phyloP scores from a whole-genome alignment of 805 yeast species.

The Nakazawaea ambrosiae region DNA sequence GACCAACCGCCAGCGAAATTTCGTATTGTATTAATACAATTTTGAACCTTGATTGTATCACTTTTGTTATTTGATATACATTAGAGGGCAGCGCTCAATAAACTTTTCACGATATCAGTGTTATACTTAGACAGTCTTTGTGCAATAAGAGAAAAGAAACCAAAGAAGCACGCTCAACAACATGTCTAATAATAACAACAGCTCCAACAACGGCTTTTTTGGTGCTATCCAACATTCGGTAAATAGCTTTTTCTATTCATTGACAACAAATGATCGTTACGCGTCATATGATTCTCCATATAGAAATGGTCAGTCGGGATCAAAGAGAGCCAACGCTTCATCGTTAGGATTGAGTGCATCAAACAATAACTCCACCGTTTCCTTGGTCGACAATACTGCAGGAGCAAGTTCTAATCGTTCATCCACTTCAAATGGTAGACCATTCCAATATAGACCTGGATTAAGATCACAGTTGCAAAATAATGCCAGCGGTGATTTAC shows the following conservation, averaged over 20 bases:
- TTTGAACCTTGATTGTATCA: no score
- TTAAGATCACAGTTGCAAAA: constrained; percentile 30
- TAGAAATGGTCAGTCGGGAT: constrained; percentile 18
- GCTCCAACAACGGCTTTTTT: constrained; percentile 14
- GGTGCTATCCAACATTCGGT: constrained; percentile 26
- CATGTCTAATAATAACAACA: no score
- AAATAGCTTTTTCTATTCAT: constrained; percentile 31
- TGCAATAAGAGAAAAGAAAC: no score
- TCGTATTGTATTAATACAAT: no score
- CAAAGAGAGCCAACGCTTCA: constrained; percentile 2
- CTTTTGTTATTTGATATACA: no score
- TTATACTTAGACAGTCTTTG: no score
- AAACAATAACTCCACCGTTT: constrained; percentile 28
- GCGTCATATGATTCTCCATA: constrained; percentile 42
- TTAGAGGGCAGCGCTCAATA: no score
- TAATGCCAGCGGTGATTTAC: constrained; percentile 51
- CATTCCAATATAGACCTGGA: constrained; percentile 36
- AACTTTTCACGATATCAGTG: no score
- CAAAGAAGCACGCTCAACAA: no score
- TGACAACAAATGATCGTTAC: constrained; percentile 54
- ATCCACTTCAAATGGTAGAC: constrained; percentile 29
- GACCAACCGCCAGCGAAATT: no score
- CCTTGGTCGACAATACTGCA: constrained; percentile 30
- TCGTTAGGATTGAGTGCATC: constrained; percentile 22
- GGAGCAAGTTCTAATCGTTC: constrained; percentile 33